Base-by-base conservation (phyloP, 2,329 filamentous ascomycete species). In the Achaetomium macrosporum region DNA sequence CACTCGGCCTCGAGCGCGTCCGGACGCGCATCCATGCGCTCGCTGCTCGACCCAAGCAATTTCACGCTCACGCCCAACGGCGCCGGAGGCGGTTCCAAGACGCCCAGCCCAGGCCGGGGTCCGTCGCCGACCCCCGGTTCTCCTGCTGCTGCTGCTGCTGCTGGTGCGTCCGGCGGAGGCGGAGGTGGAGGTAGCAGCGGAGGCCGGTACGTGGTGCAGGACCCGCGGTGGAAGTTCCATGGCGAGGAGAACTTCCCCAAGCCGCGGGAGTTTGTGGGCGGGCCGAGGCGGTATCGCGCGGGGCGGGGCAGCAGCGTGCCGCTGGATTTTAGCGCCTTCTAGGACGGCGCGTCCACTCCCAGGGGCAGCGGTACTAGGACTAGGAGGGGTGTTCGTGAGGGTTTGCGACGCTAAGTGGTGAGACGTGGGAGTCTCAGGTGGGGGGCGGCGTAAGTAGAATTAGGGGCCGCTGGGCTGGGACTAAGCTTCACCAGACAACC, bases 261-360 rank as follows among this genome's bases (percentile, higher is more conserved):
- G 62, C 92, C 92, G 19, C 79, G 92, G 63, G 83, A 87, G 1
- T 96, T 95, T 65, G 71, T 76, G 1, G 87, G 86, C n/a, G 83
- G 81, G 3, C 72, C 78, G 17, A 90, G 87, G 67, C 83, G 82
- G 66, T 99, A 97, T 70, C 79, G 92, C 57, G 93, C 93, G 35
- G 93, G 93, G 9, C 81, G 92, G 66, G 92, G 90, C 31, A 96
- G 90, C 72, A 96, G 88, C 74, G 91, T 97, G 61, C 93, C 93
- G 30, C 74, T 97, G 62, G 89, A 97, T 73, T 70, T 99, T 65
- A 82, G 76, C 59, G 75, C 78, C 13, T 76, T 86, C 42, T 72
- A 43, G 48, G 36, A 43, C n/a, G n/a, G n/a, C n/a, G n/a, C n/a
- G n/a, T n/a, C n/a, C n/a, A n/a, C n/a, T n/a, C n/a, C 25, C 25